Evolutionary conservation across 768 basidiomycete species (phyloP), one percentile per base, ranked within the genome.

Genomic region (Tephrocybe sp.): DNA sequence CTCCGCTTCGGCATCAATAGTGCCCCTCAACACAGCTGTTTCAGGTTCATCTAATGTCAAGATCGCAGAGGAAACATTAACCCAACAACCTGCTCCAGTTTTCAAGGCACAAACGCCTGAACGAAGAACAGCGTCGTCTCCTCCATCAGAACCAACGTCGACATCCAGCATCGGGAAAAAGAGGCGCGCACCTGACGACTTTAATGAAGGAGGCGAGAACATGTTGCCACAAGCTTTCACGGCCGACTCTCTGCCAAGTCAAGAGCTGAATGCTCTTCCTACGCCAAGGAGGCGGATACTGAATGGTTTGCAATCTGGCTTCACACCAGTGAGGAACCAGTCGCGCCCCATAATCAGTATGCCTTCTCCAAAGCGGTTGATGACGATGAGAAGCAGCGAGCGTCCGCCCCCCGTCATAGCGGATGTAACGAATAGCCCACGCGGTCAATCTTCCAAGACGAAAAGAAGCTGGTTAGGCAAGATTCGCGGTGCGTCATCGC

Each of bases 101-200:
- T 80, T 80, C 70, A 78, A 68, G 54, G 68, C 73, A n/a, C 72
- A 72, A 39, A 82, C 82, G 1, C 81, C 84, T 19, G 77, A 81
- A 55, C 65, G 60, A 40, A 60, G 57, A 22, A 48, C 62, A 55
- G 53, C 54, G n/a, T 62, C 67, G 7, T 49, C 52, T 26, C 43
- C 49, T 26, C 61, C 60, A 34, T 54, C 62, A 20, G 65, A 60
- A 39, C 56, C 62, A 9, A 58, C 64, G 44, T 63, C 68, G 35
- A 63, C 72, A 40, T 63, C 70, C 2, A 67, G 77, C 13, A 76
- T 79, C 32, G 83, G 86, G 26, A 84, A 82, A 71, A 91, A 90
- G 62, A 78, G 89, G 10, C 79, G 81, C 19, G 84, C 82, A 22
- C 89, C 89, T 1, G 89, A 90, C 49, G 88, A 91, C 58, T 87